A percentile compares a stretch with the other conserved stretches of the same genome.
phyloP scores from a whole-genome alignment of 2,329 filamentous ascomycete genomes.

The Sphaceloma murrayae region DNA sequence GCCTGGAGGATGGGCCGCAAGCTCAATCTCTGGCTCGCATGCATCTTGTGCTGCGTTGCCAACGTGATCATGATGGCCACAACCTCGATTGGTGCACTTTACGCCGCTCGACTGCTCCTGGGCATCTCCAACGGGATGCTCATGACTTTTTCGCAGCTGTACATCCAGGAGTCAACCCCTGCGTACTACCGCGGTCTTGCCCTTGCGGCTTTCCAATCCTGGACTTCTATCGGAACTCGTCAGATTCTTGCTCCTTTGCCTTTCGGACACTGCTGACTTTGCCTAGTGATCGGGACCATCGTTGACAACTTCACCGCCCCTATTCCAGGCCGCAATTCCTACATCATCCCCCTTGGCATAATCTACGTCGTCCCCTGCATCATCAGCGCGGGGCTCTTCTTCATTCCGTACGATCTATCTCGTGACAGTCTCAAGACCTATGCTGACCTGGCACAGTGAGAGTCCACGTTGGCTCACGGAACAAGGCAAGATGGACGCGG shows the following conservation, averaged over 20 bases:
- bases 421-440: background rate
- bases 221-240: slow-evolving; percentile 37
- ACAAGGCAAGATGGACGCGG: slow-evolving; percentile 19
- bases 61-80: slow-evolving; percentile 52
- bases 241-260: background rate
- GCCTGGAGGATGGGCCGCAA: slow-evolving; percentile 38
- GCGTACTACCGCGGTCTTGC: slow-evolving; percentile 43
- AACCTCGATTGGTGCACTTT: slow-evolving; percentile 44
- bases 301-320: slow-evolving; percentile 42
- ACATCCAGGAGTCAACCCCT: slow-evolving; percentile 43
- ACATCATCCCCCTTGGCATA: slow-evolving; percentile 43
- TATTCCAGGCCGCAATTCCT: slow-evolving; percentile 25
- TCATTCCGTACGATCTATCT: slow-evolving; percentile 23
- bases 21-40: slow-evolving; percentile 39
- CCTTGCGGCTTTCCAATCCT: slow-evolving; percentile 41
- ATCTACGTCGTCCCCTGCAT: slow-evolving; percentile 45
- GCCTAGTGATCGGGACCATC: slow-evolving; percentile 36
- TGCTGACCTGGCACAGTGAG: slow-evolving; percentile 14
- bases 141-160: slow-evolving; percentile 47
- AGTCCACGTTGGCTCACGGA: slow-evolving; percentile 36
- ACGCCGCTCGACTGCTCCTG: slow-evolving; percentile 46
- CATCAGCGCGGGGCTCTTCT: slow-evolving; percentile 37
- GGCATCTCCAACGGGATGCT: slow-evolving; percentile 49
- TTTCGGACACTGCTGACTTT: background rate
- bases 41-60: slow-evolving; percentile 41